phyloP scores from a whole-genome alignment of 208 protist genomes.

The Acanthamoeba triangularis region DNA sequence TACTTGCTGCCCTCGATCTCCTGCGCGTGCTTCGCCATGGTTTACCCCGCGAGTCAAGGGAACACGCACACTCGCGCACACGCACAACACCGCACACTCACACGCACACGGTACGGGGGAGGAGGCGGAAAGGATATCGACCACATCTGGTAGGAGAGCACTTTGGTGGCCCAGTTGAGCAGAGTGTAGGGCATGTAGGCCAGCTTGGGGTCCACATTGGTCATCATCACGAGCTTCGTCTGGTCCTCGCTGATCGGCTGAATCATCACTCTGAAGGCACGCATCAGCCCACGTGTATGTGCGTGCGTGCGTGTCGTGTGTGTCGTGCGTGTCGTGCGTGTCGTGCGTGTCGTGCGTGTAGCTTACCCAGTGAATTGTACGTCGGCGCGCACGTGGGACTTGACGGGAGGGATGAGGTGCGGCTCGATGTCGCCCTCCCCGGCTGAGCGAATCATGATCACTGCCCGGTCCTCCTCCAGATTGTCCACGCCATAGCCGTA shows the following conservation, averaged over 20 bases:
- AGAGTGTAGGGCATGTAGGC: slow-evolving; percentile 54
- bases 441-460: slow-evolving; percentile 20
- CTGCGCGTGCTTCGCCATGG: slow-evolving; percentile 12
- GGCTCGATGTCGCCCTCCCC: not conserved
- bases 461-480: slow-evolving; percentile 21
- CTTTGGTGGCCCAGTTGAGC: slow-evolving; percentile 63
- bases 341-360: not conserved
- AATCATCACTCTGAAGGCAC: not conserved
- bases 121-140: slow-evolving; percentile 2
- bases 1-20: slow-evolving; percentile 17
- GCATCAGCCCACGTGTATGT: too few relatives aligned
- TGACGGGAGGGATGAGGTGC: not conserved
- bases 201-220: slow-evolving; percentile 40
- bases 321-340: not conserved
- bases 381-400: slow-evolving; percentile 28
- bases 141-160: slow-evolving; percentile 62
- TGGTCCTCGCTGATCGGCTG: slow-evolving; percentile 2
- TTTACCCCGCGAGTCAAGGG: not conserved
- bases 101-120: not conserved
- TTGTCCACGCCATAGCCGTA: slow-evolving; percentile 62
- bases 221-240: slow-evolving; percentile 22
- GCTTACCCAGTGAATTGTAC: slow-evolving; percentile 7
- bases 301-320: not conserved
- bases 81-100: not conserved
- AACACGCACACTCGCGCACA: not conserved